These are phyloP conservation scores for Phialocephala sp. DNA, from an alignment of 2,329 filamentous ascomycete genomes.

Conservation along the genomic window DNA sequence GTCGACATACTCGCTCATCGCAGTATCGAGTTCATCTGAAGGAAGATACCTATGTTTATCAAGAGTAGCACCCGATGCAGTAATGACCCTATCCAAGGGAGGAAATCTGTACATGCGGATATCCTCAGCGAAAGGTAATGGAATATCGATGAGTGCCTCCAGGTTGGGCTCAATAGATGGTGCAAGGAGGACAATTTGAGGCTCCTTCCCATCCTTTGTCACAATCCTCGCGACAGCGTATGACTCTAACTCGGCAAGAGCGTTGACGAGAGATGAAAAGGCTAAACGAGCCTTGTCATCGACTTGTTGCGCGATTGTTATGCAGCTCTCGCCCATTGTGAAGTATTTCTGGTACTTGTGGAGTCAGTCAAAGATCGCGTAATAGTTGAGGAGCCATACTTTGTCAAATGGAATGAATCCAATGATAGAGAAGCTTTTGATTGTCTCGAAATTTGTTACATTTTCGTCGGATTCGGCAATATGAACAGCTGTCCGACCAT, in stretches of 20 bases:
- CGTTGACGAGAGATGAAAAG: conserved; percentile 87
- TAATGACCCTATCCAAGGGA: conserved; percentile 84
- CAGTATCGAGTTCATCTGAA: conserved; percentile 70
- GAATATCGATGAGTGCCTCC: conserved; percentile 88
- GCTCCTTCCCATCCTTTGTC: conserved; percentile 80
- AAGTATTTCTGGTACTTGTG: conserved; percentile 80
- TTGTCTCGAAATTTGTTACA: conserved; percentile 84
- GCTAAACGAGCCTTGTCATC: conserved; percentile 86
- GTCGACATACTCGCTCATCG: conserved; percentile 93
- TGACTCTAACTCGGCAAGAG: conserved; percentile 81
- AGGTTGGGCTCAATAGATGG: conserved; percentile 79
- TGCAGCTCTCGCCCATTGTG: conserved; percentile 79
- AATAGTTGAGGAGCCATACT: conserved; percentile 50
- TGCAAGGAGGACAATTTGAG: conserved; percentile 76
- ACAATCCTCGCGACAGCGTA: conserved; percentile 89
- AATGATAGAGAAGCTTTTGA: conserved; percentile 77
- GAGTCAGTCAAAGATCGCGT: conserved; percentile 21
- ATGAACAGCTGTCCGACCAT: conserved; percentile 88
- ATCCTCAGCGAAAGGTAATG: conserved; percentile 92
- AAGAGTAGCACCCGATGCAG: conserved; percentile 80
- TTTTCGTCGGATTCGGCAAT: conserved; percentile 87
- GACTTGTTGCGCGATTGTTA: conserved; percentile 76
- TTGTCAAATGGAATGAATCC: conserved; percentile 81
- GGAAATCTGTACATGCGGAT: conserved; percentile 90
- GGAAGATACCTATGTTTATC: conserved; percentile 86